Evolutionary conservation across 495 filamentous ascomycete species (phyloP), one percentile per base, ranked within the genome.

Genomic region (Aspergillus baeticus): DNA sequence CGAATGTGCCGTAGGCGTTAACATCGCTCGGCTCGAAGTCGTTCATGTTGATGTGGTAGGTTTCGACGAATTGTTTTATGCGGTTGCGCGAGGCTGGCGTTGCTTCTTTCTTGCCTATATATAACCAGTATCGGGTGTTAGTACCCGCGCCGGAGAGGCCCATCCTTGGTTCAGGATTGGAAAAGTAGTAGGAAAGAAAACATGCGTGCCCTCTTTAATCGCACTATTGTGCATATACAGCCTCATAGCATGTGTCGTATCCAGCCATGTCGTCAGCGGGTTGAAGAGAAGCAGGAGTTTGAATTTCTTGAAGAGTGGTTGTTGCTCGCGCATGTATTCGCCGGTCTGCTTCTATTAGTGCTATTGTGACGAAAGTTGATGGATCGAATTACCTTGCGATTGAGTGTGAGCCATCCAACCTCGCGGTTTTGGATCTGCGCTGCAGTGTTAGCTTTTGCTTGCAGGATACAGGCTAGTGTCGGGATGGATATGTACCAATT

Each of bases 201-300:
- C n/a, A n/a, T n/a, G n/a, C n/a, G n/a, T 49, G 52, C 54, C 58
- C 35, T 48, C 54, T 37, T 50, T 39, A 5, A 64, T 6, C 3
- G 51, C 68, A 51, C 61, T 61, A 2, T 69, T 51, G 35, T 73
- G 69, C 55, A 69, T 67, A 43, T 63, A 69, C 15, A 70, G 51
- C 10, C 72, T 66, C 59, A 75, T 64, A 2, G 60, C 31, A 52
- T 73, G 62, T 8, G 71, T 73, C 7, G 51, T 63, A 53, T 69
- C 68, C 20, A 76, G 62, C 74, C 69, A 75, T 65, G 72, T 67
- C 11, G 64, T 68, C 0, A 73, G 35, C 11, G 69, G 74, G 44
- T 74, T 76, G 66, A 77, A 75, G 6, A 76, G 65, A 1, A 75
- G 34, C 3, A 77, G 54, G 1, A 77, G 65, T 53, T 75, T 72